These are phyloP conservation scores for Colletotrichum australisinense DNA, from an alignment of 2,329 filamentous ascomycete species.

Conservation along the genomic window DNA sequence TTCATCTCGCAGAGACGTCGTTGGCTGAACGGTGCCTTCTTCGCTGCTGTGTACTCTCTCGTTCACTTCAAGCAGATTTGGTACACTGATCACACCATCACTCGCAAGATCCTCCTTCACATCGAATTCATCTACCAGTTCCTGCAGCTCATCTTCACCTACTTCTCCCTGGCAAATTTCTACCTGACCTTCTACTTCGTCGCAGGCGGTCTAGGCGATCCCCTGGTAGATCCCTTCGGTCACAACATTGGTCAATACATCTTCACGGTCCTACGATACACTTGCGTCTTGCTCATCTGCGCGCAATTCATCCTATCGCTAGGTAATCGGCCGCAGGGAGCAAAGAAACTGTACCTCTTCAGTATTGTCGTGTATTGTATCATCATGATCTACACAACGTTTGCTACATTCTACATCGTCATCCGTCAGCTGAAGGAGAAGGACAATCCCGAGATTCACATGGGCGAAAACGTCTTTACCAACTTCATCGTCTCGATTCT, in stretches of 20 bases:
- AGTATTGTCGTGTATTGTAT: conserved; percentile 91
- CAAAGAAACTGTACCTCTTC: conserved; percentile 87
- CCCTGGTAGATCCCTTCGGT: conserved; percentile 87
- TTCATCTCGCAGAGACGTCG: conserved; percentile 96
- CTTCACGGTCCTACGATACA: conserved; percentile 88
- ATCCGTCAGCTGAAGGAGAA: conserved; percentile 77
- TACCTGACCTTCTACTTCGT: conserved; percentile 99
- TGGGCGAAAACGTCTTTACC: conserved; percentile 92
- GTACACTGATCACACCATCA: conserved; percentile 89
- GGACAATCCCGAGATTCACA: conserved; percentile 50
- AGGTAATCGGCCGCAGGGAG: conserved; percentile 95
- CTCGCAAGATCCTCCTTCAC: conserved; percentile 90
- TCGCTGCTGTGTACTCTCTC: conserved; percentile 96
- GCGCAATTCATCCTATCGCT: conserved; percentile 97
- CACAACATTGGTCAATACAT: conserved; percentile 86
- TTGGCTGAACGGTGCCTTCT: conserved; percentile 99
- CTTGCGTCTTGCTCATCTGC: conserved; percentile 86
- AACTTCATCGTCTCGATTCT: conserved; percentile 92
- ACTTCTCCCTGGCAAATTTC: conserved; percentile 98
- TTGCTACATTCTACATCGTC: conserved; percentile 90
- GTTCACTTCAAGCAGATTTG: conserved; percentile 96
- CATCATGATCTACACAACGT: conserved; percentile 96
- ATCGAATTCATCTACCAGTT: conserved; percentile 97
- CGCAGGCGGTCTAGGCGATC: conserved; percentile 86
- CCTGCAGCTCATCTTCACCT: conserved; percentile 92